These are phyloP conservation scores for Naganishia vishniacii DNA, from an alignment of 768 basidiomycete species.

Conservation along the genomic window DNA sequence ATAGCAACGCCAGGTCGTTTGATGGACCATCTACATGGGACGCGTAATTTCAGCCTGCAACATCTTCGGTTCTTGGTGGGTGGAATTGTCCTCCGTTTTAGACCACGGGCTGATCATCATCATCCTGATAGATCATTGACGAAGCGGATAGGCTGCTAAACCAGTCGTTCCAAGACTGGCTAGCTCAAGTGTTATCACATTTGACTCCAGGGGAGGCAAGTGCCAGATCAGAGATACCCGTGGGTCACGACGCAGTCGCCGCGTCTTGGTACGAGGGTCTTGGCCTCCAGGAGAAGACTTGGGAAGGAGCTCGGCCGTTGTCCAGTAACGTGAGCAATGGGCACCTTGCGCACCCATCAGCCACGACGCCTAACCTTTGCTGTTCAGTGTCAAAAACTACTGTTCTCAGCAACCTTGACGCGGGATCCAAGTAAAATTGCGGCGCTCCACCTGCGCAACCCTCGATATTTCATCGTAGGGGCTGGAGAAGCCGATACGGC, in stretches of 20 bases:
- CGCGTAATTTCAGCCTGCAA: constrained; percentile 83
- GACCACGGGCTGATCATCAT: neutral
- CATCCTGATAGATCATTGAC: constrained; percentile 71
- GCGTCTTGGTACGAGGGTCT: constrained; percentile 39
- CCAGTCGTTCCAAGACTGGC: constrained; percentile 95
- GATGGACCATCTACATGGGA: constrained; percentile 85
- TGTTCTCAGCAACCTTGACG: constrained; percentile 94
- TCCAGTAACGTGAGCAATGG: constrained; percentile 28
- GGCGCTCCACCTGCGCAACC: constrained; percentile 67
- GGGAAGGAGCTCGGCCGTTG: constrained; percentile 32
- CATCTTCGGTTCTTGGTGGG: constrained; percentile 89
- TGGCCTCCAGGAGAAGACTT: constrained; percentile 31
- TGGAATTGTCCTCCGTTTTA: constrained; percentile 19
- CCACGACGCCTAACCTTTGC: neutral
- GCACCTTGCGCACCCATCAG: neutral
- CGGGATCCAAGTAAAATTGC: constrained; percentile 89
- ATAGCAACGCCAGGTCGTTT: constrained; percentile 93
- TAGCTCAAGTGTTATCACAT: constrained; percentile 73
- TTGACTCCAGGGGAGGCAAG: constrained; percentile 52
- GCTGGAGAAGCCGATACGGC: constrained; percentile 46
- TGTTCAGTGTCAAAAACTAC: constrained; percentile 80
- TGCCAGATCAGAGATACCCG: too few relatives aligned
- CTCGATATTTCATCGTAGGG: constrained; percentile 84
- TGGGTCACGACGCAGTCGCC: constrained; percentile 36
- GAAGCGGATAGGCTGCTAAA: constrained; percentile 94